phyloP scores from a whole-genome alignment of 2,329 filamentous ascomycete genomes.

The Colletotrichum liaoningense region DNA sequence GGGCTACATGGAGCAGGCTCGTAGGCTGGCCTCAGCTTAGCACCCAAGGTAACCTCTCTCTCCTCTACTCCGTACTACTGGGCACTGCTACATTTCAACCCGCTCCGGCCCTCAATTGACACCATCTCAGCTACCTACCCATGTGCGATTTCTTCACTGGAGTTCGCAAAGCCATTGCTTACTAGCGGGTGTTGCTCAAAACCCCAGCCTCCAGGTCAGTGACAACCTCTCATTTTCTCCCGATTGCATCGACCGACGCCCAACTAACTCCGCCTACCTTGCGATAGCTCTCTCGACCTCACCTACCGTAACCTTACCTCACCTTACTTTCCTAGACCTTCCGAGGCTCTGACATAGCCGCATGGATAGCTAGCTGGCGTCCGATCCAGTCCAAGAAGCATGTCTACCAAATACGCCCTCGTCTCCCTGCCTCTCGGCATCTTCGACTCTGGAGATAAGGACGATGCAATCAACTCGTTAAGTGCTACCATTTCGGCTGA shows the following conservation, averaged over 20 bases:
- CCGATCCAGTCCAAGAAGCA: constrained; percentile 38
- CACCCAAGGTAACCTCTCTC: not conserved
- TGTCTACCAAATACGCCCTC: constrained; percentile 80
- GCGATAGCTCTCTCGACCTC: not conserved
- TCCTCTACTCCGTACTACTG: not conserved
- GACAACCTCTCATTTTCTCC: not conserved
- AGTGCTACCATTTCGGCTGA: constrained; percentile 78
- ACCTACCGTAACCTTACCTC: not conserved
- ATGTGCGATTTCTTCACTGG: not conserved
- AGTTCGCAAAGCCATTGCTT: not conserved
- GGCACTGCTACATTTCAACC: not conserved
- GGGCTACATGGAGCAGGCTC: not conserved
- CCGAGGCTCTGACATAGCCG: not conserved
- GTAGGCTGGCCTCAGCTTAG: not conserved
- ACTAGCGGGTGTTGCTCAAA: not conserved
- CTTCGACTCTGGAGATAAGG: constrained; percentile 81
- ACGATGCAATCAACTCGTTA: constrained; percentile 78
- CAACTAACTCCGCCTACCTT: not conserved
- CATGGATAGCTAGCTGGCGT: constrained; percentile 16
- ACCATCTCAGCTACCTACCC: not conserved
- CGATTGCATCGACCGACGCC: not conserved
- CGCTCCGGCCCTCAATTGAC: not conserved
- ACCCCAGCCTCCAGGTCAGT: not conserved
- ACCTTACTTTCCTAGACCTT: not conserved
- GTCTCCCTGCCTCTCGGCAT: constrained; percentile 91